Base-by-base conservation (phyloP, 2,329 filamentous ascomycete species). In the Alternaria novae-zelandiae region DNA sequence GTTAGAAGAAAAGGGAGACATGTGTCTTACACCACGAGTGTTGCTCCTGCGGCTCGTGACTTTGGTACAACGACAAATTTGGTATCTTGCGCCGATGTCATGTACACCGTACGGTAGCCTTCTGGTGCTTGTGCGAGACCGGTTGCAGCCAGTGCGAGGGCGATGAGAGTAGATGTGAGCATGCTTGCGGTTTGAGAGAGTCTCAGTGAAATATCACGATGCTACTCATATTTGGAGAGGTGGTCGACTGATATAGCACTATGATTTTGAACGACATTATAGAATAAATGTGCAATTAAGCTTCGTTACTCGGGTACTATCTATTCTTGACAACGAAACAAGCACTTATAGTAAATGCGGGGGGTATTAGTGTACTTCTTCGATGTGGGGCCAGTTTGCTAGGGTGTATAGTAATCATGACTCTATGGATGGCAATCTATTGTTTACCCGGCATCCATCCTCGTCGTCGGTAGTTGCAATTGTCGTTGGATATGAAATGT, bases 11-110 rank as follows among this genome's bases (percentile, higher is more conserved):
- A 10, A 44, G 9, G 10, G 10, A 21, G 43, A 3, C 7, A 20
- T 13, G 5, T 47, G 12, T 61, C 72, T 23, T 62, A 77, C 75
- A 77, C 74, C 6, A 77, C 74, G 9, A 73, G 59, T 2, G 70
- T 71, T 46, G 60, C 65, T 7, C 72, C 73, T 30, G 54, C 63
- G 2, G 67, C 69, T 11, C 66, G 58, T 2, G 65, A 45, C 32
- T 75, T 76, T 3, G 75, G 74, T 6, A 75, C 73, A 3, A 77
- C 65, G 23, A 74, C 72, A 47, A 67, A 76, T 58, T 72, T 75
- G 6, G 65, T 54, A 59, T 77, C 74, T 53, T 74, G 73, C 44
- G 69, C 67, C 1, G 74, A 76, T 4, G 72, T 73, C 21, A 77
- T 72, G 64, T 74, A 76, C 26, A 76, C 74, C 21, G 61, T 68